Evolutionary conservation across 768 basidiomycete species (phyloP).

Genomic region (Hemileccinum rubropunctum): DNA sequence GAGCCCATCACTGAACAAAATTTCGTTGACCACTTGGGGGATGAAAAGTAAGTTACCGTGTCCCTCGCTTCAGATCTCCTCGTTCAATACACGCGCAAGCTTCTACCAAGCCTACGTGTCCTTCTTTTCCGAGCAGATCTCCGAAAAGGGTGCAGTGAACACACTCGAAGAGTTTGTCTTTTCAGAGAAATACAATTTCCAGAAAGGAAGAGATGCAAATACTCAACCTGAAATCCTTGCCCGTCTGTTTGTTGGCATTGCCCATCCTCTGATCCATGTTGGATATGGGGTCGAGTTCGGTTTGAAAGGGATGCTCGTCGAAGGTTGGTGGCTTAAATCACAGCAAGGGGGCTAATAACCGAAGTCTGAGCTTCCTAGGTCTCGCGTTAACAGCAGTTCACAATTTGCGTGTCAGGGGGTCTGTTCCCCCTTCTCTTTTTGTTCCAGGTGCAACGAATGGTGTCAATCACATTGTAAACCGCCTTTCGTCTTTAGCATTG

Average conservation of each 20-base stretch:
- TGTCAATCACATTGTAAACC: constrained; percentile 1
- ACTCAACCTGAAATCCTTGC: constrained; percentile 51
- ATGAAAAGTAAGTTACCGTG: constrained; percentile 21
- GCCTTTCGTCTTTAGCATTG: constrained; percentile 10
- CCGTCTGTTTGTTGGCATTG: constrained; percentile 44
- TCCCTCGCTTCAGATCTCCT: background rate
- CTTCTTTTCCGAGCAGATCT: constrained; percentile 23
- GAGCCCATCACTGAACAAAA: constrained; percentile 21
- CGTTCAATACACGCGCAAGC: constrained; percentile 4
- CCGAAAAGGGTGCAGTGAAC: constrained; percentile 12
- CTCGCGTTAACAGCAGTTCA: constrained; percentile 25
- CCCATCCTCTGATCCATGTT: constrained; percentile 63
- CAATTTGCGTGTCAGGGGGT: constrained; percentile 39
- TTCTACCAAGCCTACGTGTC: constrained; percentile 26
- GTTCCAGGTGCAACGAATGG: background rate
- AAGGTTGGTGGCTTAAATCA: constrained; percentile 40
- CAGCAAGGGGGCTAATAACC: background rate
- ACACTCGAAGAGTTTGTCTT: constrained; percentile 31
- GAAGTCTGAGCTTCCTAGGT: constrained; percentile 10
- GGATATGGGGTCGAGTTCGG: constrained; percentile 65
- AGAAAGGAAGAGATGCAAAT: constrained; percentile 6
- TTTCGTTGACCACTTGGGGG: constrained; percentile 23
- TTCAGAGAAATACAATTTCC: constrained; percentile 27
- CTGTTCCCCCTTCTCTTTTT: constrained; percentile 10
- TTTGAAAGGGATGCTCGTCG: constrained; percentile 56